A percentile compares a stretch with the other conserved stretches of the same genome.
Conservation (phyloP, 2,329 filamentous ascomycete genomes). For the Volutella citrinella region DNA sequence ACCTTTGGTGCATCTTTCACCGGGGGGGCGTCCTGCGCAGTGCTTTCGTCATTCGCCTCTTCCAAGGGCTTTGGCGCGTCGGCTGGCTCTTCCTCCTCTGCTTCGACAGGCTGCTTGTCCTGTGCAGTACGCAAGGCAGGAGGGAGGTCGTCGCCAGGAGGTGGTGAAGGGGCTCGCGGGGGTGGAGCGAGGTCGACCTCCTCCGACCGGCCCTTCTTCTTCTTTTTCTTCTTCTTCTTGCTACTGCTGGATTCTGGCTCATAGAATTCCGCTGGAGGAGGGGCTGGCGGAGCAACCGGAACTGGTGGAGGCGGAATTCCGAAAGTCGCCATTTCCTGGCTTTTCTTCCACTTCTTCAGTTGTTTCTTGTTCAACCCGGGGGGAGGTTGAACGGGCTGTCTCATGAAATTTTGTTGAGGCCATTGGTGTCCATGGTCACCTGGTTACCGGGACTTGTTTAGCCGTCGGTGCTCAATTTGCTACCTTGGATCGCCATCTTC, state of each 20-base stretch:
- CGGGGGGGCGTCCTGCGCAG: not conserved
- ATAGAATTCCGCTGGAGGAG: slow-evolving; percentile 8
- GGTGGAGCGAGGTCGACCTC: slow-evolving; percentile 1
- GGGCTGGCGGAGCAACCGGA: slow-evolving; percentile 11
- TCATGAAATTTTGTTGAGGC: no score
- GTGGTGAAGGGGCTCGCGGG: slow-evolving; percentile 5
- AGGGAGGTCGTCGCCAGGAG: slow-evolving; percentile 6
- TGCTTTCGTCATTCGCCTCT: not conserved
- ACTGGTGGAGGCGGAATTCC: slow-evolving; percentile 7
- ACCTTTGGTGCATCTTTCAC: slow-evolving; percentile 1
- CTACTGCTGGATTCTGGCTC: slow-evolving; percentile 10
- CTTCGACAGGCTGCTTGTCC: slow-evolving; percentile 16
- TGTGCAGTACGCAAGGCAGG: no score
- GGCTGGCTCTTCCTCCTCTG: slow-evolving; percentile 11
- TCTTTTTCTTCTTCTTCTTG: slow-evolving; percentile 22
- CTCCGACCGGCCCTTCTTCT: slow-evolving; percentile 18
- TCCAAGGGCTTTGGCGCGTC: not conserved
- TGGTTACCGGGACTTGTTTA: no score
- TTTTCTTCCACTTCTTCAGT: slow-evolving; percentile 17
- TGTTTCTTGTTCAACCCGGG: slow-evolving; percentile 17
- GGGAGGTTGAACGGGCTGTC: slow-evolving; percentile 8
- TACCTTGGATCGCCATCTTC: no score
- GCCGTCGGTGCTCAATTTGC: no score
- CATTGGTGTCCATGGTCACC: no score
- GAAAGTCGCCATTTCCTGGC: slow-evolving; percentile 9